Conservation (phyloP, 1,284 basidiomycete species). For the Vanrija sp. region DNA sequence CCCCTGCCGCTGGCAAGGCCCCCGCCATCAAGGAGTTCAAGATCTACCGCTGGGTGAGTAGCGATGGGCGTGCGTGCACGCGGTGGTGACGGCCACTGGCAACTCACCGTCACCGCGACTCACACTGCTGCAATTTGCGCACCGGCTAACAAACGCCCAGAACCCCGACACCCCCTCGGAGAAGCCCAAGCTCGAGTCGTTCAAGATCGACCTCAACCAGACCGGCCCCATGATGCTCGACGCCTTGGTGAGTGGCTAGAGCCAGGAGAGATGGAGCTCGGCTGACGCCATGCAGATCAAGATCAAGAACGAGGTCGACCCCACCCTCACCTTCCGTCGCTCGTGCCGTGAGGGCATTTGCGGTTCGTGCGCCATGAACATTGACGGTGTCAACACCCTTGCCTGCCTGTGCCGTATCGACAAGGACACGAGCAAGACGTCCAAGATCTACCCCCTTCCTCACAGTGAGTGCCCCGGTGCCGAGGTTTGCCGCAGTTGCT, state of each 20-base stretch:
- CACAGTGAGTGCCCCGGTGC: constrained; percentile 72
- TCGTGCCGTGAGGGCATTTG: constrained; percentile 98
- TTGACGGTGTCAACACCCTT: constrained; percentile 95
- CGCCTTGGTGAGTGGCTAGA: constrained; percentile 45
- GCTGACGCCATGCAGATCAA: constrained; percentile 66
- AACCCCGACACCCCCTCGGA: constrained; percentile 92
- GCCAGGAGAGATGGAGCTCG: neutral
- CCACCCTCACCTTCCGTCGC: constrained; percentile 91
- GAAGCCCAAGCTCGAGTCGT: constrained; percentile 88
- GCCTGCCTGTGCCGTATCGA: constrained; percentile 96
- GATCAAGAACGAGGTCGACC: constrained; percentile 98
- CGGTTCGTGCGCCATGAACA: constrained; percentile 98
- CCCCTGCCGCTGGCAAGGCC: constrained; percentile 38
- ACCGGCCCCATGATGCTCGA: constrained; percentile 89
- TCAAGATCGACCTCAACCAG: constrained; percentile 88
- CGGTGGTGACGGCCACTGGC: neutral
- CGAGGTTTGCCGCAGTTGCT: neutral
- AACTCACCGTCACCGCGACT: neutral
- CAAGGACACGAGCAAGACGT: constrained; percentile 64
- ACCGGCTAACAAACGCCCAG: constrained; percentile 52
- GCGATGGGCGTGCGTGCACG: neutral
- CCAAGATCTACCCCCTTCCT: constrained; percentile 96
- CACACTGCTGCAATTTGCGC: neutral
- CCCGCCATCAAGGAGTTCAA: constrained; percentile 77
- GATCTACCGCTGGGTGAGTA: constrained; percentile 88